Evolutionary conservation across 352 stramenopile genomes (phyloP), one percentile per base, ranked within the genome.

Genomic region (Thraustotheca clavata): DNA sequence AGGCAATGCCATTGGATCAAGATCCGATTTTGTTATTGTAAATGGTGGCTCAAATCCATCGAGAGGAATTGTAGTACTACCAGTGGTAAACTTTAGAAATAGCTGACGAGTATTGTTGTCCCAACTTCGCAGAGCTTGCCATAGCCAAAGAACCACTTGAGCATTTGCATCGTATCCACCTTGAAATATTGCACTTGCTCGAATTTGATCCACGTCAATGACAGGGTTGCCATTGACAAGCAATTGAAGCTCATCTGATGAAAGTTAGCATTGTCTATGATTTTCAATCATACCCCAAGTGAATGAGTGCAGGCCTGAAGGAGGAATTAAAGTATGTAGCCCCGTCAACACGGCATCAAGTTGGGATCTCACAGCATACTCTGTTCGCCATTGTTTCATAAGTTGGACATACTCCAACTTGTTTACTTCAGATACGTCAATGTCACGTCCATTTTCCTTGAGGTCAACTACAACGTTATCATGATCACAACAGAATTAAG

Each of bases 41-140:
- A 95, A 71, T 18, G 84, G 84, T n/a, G 86, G 86, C 36, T 91
- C 77, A 31, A 92, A 94, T 14, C 86, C 86, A 49, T 95, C 86
- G 0, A 95, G 69, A 8, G 87, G 87, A 29, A 94, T 80, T 27
- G 87, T 87, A 68, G 83, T 90, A 2, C 77, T 88, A 35, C 86
- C 85, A 1, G 86, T 96, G 72, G 88, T 83, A 57, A 94, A 95
- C 50, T 86, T 89, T 34, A 96, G 62, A 59, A 96, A 89, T 24
- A 75, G 69, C 0, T 78, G 78, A 3, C 82, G 76, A 16, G 74
- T 63, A 27, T 89, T 73, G 4, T 73, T 75, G 8, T 78, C 69
- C 47, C 87, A 93, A 48, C 83, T 73, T 9, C 83, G 78, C 24
- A 91, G 71, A 26, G 83, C 80, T 43, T 94, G 80, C 87, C 87